Conservation (phyloP, 176 grass and related monocot species). For the Avena eriantha region DNA sequence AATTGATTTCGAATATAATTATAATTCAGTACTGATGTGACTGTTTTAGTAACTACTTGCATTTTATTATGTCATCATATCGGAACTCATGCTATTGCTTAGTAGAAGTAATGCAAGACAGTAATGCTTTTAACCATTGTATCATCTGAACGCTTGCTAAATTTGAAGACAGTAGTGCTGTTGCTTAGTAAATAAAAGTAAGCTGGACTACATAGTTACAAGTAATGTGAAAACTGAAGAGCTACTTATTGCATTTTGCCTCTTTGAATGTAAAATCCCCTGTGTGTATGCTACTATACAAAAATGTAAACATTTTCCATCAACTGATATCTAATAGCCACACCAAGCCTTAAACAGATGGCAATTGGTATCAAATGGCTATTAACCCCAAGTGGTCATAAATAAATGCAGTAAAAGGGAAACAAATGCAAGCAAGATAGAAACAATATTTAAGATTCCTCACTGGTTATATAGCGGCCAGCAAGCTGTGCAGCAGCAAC, state of each 20-base stretch:
- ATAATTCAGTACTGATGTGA: not conserved
- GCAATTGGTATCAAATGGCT: not conserved
- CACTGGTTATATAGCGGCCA: constrained; percentile 11
- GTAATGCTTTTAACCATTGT: not conserved
- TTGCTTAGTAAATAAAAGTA: not conserved
- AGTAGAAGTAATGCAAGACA: not conserved
- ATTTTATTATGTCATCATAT: constrained; percentile 1
- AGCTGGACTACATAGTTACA: not conserved
- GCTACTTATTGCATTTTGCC: not conserved
- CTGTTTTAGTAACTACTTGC: not conserved
- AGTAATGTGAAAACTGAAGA: not conserved
- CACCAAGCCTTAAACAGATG: not conserved
- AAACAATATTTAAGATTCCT: not conserved
- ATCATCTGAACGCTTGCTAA: not conserved
- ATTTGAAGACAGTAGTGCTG: no score
- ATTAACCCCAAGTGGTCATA: not conserved
- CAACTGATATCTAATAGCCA: not conserved
- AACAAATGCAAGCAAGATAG: not conserved
- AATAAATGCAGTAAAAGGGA: not conserved
- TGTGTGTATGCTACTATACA: not conserved
- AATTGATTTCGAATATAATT: not conserved
- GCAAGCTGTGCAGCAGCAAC: constrained; percentile 40
- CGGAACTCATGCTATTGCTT: not conserved
- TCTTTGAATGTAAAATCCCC: not conserved
- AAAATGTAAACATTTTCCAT: not conserved